Evolutionary conservation across 768 basidiomycete species (phyloP).

Genomic region (Suillus paluster): DNA sequence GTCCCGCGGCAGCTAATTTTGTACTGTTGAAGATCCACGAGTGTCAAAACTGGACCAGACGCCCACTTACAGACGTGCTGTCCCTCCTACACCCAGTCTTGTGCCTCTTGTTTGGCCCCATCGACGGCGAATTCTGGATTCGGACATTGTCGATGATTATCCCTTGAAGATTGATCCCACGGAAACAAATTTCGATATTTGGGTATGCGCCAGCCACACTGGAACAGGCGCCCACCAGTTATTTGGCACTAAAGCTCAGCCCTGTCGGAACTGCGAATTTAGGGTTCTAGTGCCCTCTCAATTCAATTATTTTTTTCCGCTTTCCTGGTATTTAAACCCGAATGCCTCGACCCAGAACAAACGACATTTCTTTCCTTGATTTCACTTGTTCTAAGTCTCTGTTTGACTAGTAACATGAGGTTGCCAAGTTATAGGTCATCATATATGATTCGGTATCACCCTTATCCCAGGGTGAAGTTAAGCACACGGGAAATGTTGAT

Average conservation of each 20-base stretch:
- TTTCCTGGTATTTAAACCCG: slow-evolving; percentile 4
- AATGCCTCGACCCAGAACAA: not conserved
- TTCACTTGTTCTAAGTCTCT: not conserved
- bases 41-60: not conserved
- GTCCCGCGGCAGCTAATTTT: not conserved
- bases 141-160: not conserved
- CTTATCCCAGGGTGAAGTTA: slow-evolving; percentile 9
- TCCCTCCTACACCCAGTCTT: not conserved
- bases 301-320: not conserved
- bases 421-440: slow-evolving; percentile 15
- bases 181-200: not conserved
- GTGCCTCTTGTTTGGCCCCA: not conserved
- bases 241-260: slow-evolving; percentile 2
- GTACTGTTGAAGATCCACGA: not conserved
- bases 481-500: not conserved
- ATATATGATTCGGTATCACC: slow-evolving; percentile 14
- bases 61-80: not conserved
- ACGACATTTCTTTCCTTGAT: not conserved
- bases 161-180: not conserved
- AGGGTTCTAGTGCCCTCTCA: not conserved
- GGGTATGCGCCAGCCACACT: not conserved
- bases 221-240: not conserved
- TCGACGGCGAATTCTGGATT: not conserved
- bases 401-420: not conserved
- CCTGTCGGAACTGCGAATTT: slow-evolving; percentile 4